Evolutionary conservation across 805 yeast species (phyloP).

Genomic region (Saccharomycopsis malanga): DNA sequence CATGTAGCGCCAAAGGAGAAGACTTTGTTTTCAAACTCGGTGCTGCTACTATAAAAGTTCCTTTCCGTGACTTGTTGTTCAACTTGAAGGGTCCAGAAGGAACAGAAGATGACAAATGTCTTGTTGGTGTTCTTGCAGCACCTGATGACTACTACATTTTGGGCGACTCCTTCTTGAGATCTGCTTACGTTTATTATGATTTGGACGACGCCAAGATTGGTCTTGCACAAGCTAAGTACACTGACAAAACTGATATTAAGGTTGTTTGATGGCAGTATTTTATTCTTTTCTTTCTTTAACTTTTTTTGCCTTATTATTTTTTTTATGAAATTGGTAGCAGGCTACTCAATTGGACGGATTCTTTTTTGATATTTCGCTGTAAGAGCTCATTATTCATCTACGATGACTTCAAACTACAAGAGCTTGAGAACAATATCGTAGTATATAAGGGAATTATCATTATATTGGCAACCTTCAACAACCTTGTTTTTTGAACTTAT

Average conservation of each 20-base stretch:
- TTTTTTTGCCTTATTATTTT: no score
- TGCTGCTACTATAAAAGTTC: constrained; percentile 40
- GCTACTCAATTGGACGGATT: no score
- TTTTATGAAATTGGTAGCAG: no score
- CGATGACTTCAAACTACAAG: no score
- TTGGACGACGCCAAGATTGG: constrained; percentile 37
- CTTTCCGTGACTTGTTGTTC: constrained; percentile 33
- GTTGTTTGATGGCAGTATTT: no score
- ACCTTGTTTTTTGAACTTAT: no score
- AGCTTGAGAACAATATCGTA: no score
- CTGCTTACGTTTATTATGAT: constrained; percentile 50
- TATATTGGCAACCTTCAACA: no score
- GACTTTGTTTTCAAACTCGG: constrained; percentile 28
- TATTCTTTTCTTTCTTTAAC: no score
- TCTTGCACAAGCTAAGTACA: constrained; percentile 39
- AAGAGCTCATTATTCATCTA: no score
- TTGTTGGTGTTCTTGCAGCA: constrained; percentile 34
- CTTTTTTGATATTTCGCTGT: no score
- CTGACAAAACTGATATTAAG: constrained; percentile 30
- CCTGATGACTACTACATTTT: constrained; percentile 34
- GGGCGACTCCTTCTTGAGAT: constrained; percentile 50
- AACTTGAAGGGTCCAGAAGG: constrained; percentile 22
- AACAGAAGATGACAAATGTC: constrained; percentile 32
- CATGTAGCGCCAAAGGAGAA: constrained; percentile 24
- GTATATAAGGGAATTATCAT: no score